phyloP scores from a whole-genome alignment of 1,284 basidiomycete genomes.

The Coriolopsis trogii region DNA sequence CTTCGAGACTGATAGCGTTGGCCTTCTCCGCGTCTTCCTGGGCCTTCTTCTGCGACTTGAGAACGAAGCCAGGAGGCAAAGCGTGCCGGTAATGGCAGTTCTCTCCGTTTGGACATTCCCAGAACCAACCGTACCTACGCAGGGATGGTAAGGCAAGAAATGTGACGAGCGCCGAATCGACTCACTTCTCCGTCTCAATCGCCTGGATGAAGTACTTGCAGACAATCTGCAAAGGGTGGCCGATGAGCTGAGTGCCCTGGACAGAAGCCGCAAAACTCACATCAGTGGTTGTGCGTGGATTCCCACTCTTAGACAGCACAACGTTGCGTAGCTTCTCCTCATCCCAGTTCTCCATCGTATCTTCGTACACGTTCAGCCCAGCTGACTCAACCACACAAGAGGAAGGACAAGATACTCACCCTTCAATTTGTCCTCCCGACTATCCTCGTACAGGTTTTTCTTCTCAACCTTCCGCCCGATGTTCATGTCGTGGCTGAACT shows the following conservation, averaged over 20 bases:
- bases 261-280: constrained; percentile 45
- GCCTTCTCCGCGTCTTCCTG: constrained; percentile 86
- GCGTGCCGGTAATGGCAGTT: constrained; percentile 96
- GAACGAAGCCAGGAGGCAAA: constrained; percentile 92
- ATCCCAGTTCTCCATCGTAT: constrained; percentile 99
- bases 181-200: constrained; percentile 88
- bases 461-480: constrained; percentile 93
- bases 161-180: not conserved
- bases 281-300: constrained; percentile 92
- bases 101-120: constrained; percentile 87
- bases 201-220: constrained; percentile 98
- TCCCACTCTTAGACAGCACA: constrained; percentile 87
- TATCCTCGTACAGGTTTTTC: constrained; percentile 95
- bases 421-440: constrained; percentile 76
- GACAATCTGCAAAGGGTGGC: constrained; percentile 68
- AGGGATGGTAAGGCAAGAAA: not conserved
- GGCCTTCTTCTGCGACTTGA: constrained; percentile 91
- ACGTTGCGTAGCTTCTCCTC: constrained; percentile 90
- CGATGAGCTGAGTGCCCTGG: not conserved
- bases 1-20: constrained; percentile 91
- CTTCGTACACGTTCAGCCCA: constrained; percentile 40
- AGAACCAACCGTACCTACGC: constrained; percentile 87
- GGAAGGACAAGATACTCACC: constrained; percentile 49
- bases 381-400: not conserved
- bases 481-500: constrained; percentile 93